Conservation (phyloP, 129 eudicot species). For the Saussurea involucrata region DNA sequence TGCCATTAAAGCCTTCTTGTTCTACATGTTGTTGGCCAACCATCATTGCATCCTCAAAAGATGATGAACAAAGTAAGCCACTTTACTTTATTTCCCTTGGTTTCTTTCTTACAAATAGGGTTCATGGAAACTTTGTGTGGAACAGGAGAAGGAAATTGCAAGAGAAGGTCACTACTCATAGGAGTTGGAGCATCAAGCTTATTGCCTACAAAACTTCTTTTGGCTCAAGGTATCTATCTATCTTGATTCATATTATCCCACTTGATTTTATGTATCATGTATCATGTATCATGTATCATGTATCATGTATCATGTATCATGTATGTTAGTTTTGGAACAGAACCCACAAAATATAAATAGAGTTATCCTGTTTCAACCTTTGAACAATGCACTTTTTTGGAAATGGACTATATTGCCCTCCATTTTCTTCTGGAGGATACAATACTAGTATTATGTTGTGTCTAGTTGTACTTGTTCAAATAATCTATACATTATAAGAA, state of each 20-base stretch:
- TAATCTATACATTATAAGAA: too few relatives aligned
- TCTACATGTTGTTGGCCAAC: constrained; percentile 28
- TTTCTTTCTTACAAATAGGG: not conserved
- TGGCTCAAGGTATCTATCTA: constrained; percentile 62
- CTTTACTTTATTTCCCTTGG: not conserved
- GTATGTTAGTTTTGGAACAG: not conserved
- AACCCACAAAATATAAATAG: not conserved
- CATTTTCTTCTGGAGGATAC: not conserved
- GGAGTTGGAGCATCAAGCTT: constrained; percentile 68
- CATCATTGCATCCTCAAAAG: constrained; percentile 36
- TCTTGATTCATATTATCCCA: not conserved
- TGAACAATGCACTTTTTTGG: not conserved
- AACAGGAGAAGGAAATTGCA: constrained; percentile 39
- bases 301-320: not conserved
- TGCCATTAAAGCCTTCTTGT: constrained; percentile 32
- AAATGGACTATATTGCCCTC: not conserved
- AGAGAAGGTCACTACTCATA: constrained; percentile 62
- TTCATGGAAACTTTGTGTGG: constrained; percentile 4
- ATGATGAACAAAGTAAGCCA: constrained; percentile 44
- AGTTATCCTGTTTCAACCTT: not conserved
- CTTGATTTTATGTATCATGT: not conserved
- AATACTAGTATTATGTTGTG: not conserved
- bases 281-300: not conserved
- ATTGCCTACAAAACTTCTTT: constrained; percentile 44
- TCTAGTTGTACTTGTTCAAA: not conserved